phyloP scores from a whole-genome alignment of 805 yeast species.

The Middelhovenomyces tepae region DNA sequence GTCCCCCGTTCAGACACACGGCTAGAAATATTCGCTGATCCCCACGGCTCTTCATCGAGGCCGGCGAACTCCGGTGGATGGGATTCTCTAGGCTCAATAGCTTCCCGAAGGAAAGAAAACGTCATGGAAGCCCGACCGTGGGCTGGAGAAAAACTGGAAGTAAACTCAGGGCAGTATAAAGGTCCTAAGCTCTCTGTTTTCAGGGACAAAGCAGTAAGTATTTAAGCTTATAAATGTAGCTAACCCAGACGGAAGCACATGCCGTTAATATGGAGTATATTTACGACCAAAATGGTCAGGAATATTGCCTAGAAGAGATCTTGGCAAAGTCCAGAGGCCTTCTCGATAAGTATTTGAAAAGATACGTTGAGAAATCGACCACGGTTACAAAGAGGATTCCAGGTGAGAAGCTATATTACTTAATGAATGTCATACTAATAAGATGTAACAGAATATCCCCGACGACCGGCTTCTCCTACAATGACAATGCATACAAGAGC shows the following conservation, averaged over 20 bases:
- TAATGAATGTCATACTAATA: too few relatives aligned
- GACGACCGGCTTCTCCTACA: slow-evolving; percentile 56
- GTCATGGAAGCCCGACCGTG: slow-evolving; percentile 44
- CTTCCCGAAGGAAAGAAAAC: slow-evolving; percentile 57
- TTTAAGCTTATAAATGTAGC: slow-evolving; percentile 6
- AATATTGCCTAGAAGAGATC: slow-evolving; percentile 56
- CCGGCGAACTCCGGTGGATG: slow-evolving; percentile 23
- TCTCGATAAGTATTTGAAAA: slow-evolving; percentile 5
- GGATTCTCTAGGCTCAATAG: slow-evolving; percentile 43
- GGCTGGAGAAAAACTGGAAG: slow-evolving; percentile 39
- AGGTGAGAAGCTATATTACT: background rate
- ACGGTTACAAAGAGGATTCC: background rate
- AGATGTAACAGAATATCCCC: too few relatives aligned
- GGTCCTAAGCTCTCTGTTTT: slow-evolving; percentile 9
- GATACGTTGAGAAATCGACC: background rate
- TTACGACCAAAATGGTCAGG: slow-evolving; percentile 32
- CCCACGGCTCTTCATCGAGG: slow-evolving; percentile 14
- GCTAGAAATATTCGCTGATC: slow-evolving; percentile 37
- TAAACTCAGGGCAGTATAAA: background rate
- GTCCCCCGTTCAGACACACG: slow-evolving; percentile 21
- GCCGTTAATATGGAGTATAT: slow-evolving; percentile 11
- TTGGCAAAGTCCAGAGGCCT: slow-evolving; percentile 42
- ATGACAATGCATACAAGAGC: slow-evolving; percentile 66
- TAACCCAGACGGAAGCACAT: background rate
- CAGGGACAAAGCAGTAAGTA: too few relatives aligned